Evolutionary conservation across 176 grass and related monocot genomes (phyloP), one percentile per base, ranked within the genome.

Genomic region (Calamus simplicifolius): DNA sequence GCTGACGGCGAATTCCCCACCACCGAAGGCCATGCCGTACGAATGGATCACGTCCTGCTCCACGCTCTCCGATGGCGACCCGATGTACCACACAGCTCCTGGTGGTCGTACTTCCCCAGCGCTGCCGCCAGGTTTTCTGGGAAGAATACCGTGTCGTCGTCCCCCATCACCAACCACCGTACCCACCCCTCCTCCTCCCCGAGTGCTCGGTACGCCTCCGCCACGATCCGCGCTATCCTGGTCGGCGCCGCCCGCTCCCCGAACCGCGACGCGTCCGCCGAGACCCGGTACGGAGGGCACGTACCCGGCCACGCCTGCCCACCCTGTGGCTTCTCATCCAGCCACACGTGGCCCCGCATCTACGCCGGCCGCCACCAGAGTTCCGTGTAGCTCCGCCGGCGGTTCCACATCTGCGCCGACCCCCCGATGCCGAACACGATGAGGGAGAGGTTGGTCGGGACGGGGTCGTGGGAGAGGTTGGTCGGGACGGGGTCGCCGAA

Each of bases 101-200:
- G 27, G 75, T 98, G 81, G 73, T 98, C 81, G 67, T 98, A 98
- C 79, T 98, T 98, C 50, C 76, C 50, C 78, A 98, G 83, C 75
- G 77, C 79, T 3, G 67, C 72, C 66, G 82, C 75, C 14, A 97
- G 75, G 74, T 97, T 97, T 35, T 97, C 87, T 53, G 71, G 68
- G 81, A 97, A 97, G 87, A 97, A 97, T 21, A 97, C 72, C 5
- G 92, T 97, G 86, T 97, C 92, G 75, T 97, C 92, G 75, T 96
- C 92, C 18, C 92, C 92, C 87, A 90, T 90, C 58, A 90, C 87
- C 70, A 90, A 90, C 92, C 92, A 96, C 68, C 92, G 68, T 38
- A 64, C 73, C 68, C 87, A 60, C 50, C 57, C 73, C 61, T 56
- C 54, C 49, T 38, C 54, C 26, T 3, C 25, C 27, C 49, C 29